Evolutionary conservation across 495 filamentous ascomycete species (phyloP).

Genomic region (Penicillium paradoxum): DNA sequence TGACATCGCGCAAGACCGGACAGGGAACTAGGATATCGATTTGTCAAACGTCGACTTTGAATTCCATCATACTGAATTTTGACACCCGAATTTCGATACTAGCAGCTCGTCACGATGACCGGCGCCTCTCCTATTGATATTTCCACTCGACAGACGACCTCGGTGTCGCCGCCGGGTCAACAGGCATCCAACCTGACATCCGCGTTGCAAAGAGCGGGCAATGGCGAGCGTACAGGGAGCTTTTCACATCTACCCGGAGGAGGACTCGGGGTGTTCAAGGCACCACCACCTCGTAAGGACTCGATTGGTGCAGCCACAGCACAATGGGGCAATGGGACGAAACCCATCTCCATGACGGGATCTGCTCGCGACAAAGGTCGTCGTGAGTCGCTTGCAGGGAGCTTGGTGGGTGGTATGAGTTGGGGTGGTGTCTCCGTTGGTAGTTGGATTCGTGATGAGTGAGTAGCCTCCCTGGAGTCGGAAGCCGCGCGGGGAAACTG

Average conservation of each 20-base stretch:
- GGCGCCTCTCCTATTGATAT: constrained; percentile 62
- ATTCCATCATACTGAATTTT: background rate
- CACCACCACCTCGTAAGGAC: constrained; percentile 57
- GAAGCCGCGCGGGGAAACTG: background rate
- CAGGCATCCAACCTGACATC: constrained; percentile 60
- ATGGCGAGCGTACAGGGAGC: constrained; percentile 38
- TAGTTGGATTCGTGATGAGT: constrained; percentile 98
- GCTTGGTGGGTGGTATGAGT: constrained; percentile 89
- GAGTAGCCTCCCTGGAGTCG: constrained; percentile 44
- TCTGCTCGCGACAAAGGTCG: constrained; percentile 69
- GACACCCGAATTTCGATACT: background rate
- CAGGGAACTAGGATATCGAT: constrained; percentile 30
- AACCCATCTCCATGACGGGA: constrained; percentile 79
- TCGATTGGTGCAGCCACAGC: constrained; percentile 56
- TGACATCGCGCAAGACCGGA: constrained; percentile 38
- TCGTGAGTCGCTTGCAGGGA: constrained; percentile 80
- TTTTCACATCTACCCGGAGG: constrained; percentile 40
- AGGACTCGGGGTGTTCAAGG: constrained; percentile 56
- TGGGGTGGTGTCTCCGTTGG: constrained; percentile 96
- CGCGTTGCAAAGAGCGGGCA: constrained; percentile 48
- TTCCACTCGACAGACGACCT: constrained; percentile 53
- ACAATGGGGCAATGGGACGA: constrained; percentile 67
- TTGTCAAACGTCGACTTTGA: constrained; percentile 1
- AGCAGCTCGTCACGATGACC: constrained; percentile 40
- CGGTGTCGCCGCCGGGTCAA: constrained; percentile 56